phyloP scores from a whole-genome alignment of 176 grass and related monocot genomes.

The Olyra latifolia region DNA sequence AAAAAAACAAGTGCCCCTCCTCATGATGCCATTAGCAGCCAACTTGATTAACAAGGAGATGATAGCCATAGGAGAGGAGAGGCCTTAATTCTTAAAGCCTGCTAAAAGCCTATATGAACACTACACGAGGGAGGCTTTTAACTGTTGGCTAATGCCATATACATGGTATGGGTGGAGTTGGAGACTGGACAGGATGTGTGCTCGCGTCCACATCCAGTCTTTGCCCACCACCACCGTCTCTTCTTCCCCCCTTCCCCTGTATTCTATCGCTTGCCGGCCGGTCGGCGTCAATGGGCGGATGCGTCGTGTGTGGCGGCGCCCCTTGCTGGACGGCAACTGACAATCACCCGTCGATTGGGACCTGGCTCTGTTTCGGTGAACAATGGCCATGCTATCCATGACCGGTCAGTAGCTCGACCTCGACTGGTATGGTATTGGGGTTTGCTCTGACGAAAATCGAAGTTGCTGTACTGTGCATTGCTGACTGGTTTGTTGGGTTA shows the following conservation, averaged over 20 bases:
- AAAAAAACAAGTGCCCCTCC: background rate
- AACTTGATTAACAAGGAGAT: background rate
- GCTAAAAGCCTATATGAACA: too few species aligned
- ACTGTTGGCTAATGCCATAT: background rate
- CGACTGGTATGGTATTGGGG: background rate
- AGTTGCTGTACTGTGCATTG: background rate
- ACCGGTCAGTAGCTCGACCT: background rate
- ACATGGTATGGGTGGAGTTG: background rate
- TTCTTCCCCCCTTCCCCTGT: background rate
- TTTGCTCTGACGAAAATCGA: background rate
- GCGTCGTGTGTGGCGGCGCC: background rate
- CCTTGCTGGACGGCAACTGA: constrained; percentile 29
- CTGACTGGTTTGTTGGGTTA: background rate
- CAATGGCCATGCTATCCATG: background rate
- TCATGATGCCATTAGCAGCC: background rate
- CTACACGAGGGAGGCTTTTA: constrained; percentile 28
- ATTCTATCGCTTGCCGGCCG: background rate
- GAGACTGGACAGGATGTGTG: background rate
- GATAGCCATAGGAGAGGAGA: background rate
- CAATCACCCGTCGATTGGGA: constrained; percentile 11
- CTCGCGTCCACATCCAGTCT: constrained; percentile 33
- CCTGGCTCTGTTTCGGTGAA: background rate
- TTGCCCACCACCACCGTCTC: background rate
- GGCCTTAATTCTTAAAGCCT: background rate
- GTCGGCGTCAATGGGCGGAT: constrained; percentile 18